Base-by-base conservation (phyloP, 2,329 filamentous ascomycete genomes). In the Karstenula rhodostoma region DNA sequence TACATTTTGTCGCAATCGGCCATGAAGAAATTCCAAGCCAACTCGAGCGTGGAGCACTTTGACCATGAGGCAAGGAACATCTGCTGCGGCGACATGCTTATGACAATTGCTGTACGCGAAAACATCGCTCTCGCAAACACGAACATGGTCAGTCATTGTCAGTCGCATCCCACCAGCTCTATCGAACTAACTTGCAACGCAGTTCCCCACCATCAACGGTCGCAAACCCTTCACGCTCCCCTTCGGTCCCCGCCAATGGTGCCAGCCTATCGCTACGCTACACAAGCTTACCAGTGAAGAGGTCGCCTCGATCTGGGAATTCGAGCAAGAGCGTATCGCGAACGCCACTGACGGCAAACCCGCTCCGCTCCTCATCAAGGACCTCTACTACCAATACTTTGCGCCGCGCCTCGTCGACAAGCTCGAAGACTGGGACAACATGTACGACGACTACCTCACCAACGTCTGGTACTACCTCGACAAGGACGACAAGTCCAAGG, bases 231-330 rank as follows among this genome's bases (percentile, higher is more conserved):
- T 58, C n/a, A 58, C 56, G 29, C 56, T 58, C 17, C 48, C 48
- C n/a, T 58, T 53, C 42, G 56, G 56, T 12, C 49, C 56, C 9
- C 40, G 49, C 27, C 48, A 58, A 42, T 58, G 56, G 56, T 58
- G 56, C 49, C 48, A 58, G n/a, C 56, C 56, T 29, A 58, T 58
- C 42, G 49, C 56, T 8, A 58, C 56, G 7, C 29, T 58, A 23
- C 56, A 58, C 56, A 53, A 58, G 29, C 48, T 58, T 17, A 58
- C 54, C 49, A 58, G 56, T 32, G 56, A 58, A 48, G 56, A 58
- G 40, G 22, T 58, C 17, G 37, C 40, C 19, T 35, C 19, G 19
- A 47, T 53, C 23, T 58, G 56, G 56, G 25, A 29, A 19, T 53
- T 37, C 32, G 56, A 58, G 19, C 54, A 56, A 23, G 3, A 50